Evolutionary conservation across 2,329 filamentous ascomycete species (phyloP).

Genomic region (Beauveria scarabaeidicola): DNA sequence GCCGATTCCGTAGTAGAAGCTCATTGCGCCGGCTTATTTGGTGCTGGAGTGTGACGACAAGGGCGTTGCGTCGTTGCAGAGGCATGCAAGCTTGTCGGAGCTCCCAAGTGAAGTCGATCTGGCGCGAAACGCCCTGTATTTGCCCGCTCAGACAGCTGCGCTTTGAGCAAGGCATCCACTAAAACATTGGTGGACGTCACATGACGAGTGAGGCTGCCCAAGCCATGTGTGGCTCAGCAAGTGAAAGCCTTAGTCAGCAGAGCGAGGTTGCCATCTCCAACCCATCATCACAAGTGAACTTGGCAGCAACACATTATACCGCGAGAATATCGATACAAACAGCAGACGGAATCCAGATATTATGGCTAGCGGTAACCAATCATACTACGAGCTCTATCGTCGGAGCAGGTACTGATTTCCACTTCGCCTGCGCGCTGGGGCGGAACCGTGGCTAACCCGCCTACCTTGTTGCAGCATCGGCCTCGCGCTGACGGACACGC

Average conservation of each 20-base stretch:
- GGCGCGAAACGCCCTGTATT: constrained; percentile 14
- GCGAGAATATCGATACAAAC: neutral
- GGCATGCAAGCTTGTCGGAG: constrained; percentile 15
- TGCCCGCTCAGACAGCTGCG: constrained; percentile 7
- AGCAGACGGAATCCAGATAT: constrained; percentile 10
- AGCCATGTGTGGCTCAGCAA: neutral
- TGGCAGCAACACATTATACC: neutral
- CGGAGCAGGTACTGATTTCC: constrained; percentile 73
- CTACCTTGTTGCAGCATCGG: constrained; percentile 61
- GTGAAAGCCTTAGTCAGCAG: neutral
- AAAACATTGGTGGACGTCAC: constrained; percentile 5
- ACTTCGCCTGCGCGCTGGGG: constrained; percentile 11
- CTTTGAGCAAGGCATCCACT: constrained; percentile 3
- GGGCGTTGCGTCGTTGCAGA: constrained; percentile 14
- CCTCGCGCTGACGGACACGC: constrained; percentile 85
- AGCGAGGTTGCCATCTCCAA: neutral
- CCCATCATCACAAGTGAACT: neutral
- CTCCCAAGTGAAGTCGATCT: constrained; percentile 14
- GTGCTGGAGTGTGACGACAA: constrained; percentile 16
- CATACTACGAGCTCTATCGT: constrained; percentile 91
- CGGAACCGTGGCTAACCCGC: constrained; percentile 19
- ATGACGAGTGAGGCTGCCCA: constrained; percentile 8
- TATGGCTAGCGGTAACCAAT: constrained; percentile 45
- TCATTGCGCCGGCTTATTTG: constrained; percentile 45
- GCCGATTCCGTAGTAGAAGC: constrained; percentile 62